These are phyloP conservation scores for Colletotrichum sp. DNA, from an alignment of 2,329 filamentous ascomycete genomes.

Conservation along the genomic window DNA sequence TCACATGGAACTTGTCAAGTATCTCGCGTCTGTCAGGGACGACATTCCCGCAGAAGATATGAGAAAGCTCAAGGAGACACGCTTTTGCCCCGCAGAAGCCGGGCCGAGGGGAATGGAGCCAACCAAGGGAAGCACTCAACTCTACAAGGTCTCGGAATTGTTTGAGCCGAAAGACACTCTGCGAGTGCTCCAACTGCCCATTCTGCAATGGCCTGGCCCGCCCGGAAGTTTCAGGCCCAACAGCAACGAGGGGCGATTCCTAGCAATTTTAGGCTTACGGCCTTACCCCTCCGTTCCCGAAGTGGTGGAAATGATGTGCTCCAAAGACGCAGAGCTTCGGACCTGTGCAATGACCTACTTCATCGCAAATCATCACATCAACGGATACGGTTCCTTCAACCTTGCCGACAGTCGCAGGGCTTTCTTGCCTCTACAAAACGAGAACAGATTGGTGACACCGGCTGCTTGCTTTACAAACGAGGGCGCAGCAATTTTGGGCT, in stretches of 20 bases:
- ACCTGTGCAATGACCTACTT: constrained; percentile 81
- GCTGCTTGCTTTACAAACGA: constrained; percentile 84
- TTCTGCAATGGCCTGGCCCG: constrained; percentile 81
- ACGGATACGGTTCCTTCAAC: constrained; percentile 74
- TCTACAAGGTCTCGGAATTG: constrained; percentile 79
- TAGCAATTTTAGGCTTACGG: constrained; percentile 75
- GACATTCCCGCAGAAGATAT: constrained; percentile 89
- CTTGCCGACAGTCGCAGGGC: constrained; percentile 58
- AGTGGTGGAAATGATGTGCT: constrained; percentile 79
- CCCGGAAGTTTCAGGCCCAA: constrained; percentile 65
- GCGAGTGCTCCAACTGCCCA: constrained; percentile 72
- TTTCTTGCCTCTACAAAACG: constrained; percentile 77
- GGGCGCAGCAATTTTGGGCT: constrained; percentile 77
- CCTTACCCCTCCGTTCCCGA: constrained; percentile 74
- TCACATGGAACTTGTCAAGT: constrained; percentile 93
- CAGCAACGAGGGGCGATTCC: constrained; percentile 76
- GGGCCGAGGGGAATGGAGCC: constrained; percentile 60
- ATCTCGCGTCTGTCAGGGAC: constrained; percentile 85
- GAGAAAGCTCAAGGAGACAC: constrained; percentile 75
- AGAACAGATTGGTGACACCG: constrained; percentile 70
- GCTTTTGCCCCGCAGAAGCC: constrained; percentile 81
- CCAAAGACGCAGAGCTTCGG: constrained; percentile 62
- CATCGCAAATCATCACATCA: constrained; percentile 77
- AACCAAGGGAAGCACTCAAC: constrained; percentile 51
- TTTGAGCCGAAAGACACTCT: constrained; percentile 79